These are phyloP conservation scores for Scutellaria minor DNA, from an alignment of 257 asterid species.

Conservation along the genomic window DNA sequence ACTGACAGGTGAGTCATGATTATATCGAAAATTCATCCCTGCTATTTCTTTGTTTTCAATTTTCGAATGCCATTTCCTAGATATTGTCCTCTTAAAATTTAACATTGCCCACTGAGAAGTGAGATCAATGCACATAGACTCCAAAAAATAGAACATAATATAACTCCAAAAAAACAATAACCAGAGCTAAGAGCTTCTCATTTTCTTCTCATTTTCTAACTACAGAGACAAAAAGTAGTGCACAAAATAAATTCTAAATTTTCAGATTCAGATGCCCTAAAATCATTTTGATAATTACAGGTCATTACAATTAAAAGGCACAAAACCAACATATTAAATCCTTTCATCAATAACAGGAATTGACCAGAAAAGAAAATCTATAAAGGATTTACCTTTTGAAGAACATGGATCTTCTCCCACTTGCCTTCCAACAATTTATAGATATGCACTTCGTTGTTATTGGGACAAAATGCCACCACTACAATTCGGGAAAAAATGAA, in stretches of 20 bases:
- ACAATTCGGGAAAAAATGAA: slow-evolving; percentile 33
- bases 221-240: neutral
- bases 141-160: neutral
- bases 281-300: neutral
- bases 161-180: slow-evolving; percentile 4
- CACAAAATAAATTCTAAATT: slow-evolving; percentile 25
- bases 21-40: neutral
- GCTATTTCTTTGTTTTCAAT: neutral
- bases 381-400: slow-evolving; percentile 72
- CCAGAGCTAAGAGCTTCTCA: slow-evolving; percentile 23
- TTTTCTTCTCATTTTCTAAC: slow-evolving; percentile 30
- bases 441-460: slow-evolving; percentile 88
- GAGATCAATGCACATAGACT: slow-evolving; percentile 1
- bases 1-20: slow-evolving; percentile 1
- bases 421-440: slow-evolving; percentile 71
- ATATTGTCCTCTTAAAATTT: neutral
- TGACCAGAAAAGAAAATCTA: neutral
- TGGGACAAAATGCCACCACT: slow-evolving; percentile 96
- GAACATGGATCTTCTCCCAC: slow-evolving; percentile 98
- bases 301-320: neutral
- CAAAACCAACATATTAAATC: neutral
- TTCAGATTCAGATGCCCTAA: slow-evolving; percentile 25
- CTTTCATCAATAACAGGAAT: neutral
- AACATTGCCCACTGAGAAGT: no score
- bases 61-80: slow-evolving; percentile 1